Conservation (phyloP, 805 yeast species). For the Pichia nanzhaoensis region DNA sequence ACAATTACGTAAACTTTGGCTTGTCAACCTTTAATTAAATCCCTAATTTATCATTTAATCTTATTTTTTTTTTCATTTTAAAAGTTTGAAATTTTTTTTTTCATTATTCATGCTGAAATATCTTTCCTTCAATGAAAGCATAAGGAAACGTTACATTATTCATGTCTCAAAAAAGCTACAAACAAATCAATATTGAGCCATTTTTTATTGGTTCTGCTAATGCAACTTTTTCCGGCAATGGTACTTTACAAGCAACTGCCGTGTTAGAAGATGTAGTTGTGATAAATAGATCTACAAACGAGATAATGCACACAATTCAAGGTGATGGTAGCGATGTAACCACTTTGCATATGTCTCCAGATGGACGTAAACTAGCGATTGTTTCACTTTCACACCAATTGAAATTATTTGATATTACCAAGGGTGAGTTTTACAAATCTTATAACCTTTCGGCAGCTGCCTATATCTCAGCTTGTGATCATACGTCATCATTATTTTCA, state of each 20-base stretch:
- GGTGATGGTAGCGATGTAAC: constrained; percentile 86
- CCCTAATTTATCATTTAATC: too few relatives aligned
- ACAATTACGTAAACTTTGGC: too few relatives aligned
- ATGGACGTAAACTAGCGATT: constrained; percentile 61
- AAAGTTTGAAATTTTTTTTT: neutral
- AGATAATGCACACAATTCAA: constrained; percentile 52
- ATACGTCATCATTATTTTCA: constrained; percentile 79
- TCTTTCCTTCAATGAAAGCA: neutral
- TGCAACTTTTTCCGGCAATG: constrained; percentile 60
- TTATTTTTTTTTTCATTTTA: too few relatives aligned
- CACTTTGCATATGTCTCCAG: constrained; percentile 67
- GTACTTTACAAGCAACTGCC: constrained; percentile 67
- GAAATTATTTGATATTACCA: constrained; percentile 49
- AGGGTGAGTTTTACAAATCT: constrained; percentile 37
- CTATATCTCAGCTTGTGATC: constrained; percentile 68
- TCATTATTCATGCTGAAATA: neutral
- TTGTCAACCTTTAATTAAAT: too few relatives aligned
- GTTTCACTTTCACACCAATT: constrained; percentile 63
- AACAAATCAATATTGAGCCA: constrained; percentile 56
- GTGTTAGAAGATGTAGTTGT: constrained; percentile 70
- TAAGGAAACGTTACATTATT: too few relatives aligned
- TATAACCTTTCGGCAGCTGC: constrained; percentile 73
- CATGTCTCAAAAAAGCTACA: constrained; percentile 27
- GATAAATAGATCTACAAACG: constrained; percentile 54
- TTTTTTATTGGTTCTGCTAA: constrained; percentile 81